Evolutionary conservation across 2,329 filamentous ascomycete species (phyloP), one percentile per base, ranked within the genome.

Genomic region (Blumeria hordei): DNA sequence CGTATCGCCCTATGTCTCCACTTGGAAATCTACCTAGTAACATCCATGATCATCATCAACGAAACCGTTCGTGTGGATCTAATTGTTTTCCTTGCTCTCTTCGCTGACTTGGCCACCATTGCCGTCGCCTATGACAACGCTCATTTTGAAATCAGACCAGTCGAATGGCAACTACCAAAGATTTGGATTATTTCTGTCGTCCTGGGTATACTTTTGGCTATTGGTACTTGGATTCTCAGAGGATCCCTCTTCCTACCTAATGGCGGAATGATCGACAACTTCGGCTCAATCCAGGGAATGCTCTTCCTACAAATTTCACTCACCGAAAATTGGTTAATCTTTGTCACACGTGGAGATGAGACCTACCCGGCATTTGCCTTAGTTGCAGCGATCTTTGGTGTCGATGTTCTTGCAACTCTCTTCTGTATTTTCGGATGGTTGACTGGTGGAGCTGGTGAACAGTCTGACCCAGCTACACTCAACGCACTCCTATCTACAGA

Each of bases 1-100:
- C 85, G 88, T 77, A 94, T 94, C 65, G 87, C 88, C 54, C 74
- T 94, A 63, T 94, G 87, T 36, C 78, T 94, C 61, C 88, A 94
- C 69, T 76, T 94, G 66, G 86, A 92, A 72, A 78, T 87, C 66
- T 87, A 86, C 73, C 73, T 87, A 28, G 80, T 82, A 62, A 81
- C 80, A 57, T 83, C 81, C 36, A 85, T 85, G 80, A 80, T 85
- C 68, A 84, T 85, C 71, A 77, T 86, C 70, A 81, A 85, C 71
- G 81, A 86, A 72, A 85, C 81, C 59, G 76, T 86, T 66, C 74
- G 75, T 60, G 76, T 76, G 58, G 78, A 85, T 60, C 76, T 87
- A 45, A 81, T 87, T 63, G 83, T 86, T 68, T 87, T 86, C 74
- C 78, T 87, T 60, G 83, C 83, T 58, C 73, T 87, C 33, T 87